phyloP scores from a whole-genome alignment of 306 rosid species.

The Vigna nakashimae region DNA sequence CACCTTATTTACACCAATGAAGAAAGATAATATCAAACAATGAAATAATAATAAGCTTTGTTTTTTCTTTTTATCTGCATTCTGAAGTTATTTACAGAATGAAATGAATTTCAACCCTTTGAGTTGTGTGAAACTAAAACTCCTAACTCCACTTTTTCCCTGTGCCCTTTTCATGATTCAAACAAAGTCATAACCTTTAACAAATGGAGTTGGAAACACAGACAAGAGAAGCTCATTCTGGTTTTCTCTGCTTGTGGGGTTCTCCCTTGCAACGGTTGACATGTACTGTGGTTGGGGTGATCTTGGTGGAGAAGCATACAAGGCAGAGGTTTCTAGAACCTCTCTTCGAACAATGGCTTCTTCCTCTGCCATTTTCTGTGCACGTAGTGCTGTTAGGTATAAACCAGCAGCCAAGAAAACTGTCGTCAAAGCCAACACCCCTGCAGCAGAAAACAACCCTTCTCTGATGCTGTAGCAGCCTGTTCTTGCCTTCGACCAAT shows the following conservation, averaged over 20 bases:
- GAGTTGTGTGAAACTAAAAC: not conserved
- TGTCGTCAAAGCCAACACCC: constrained; percentile 71
- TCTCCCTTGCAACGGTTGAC: constrained; percentile 64
- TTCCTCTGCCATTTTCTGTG: constrained; percentile 60
- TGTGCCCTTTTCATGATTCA: constrained; percentile 27
- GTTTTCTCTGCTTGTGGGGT: constrained; percentile 57
- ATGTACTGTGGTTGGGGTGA: constrained; percentile 61
- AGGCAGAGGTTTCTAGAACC: constrained; percentile 61
- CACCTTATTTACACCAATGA: no score
- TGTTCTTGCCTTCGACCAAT: constrained; percentile 70
- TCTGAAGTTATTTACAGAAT: constrained; percentile 21
- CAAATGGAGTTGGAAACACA: constrained; percentile 56
- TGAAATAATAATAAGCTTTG: no score
- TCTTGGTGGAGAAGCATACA: constrained; percentile 71
- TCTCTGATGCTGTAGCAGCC: constrained; percentile 63
- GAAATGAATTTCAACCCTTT: constrained; percentile 26
- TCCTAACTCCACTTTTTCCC: constrained; percentile 28
- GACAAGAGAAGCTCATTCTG: constrained; percentile 42
- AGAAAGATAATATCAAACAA: no score
- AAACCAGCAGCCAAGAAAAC: constrained; percentile 79
- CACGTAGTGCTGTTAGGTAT: constrained; percentile 72
- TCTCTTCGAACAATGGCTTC: constrained; percentile 60
- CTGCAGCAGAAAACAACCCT: constrained; percentile 83
- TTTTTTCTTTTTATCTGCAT: not conserved
- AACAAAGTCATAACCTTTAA: constrained; percentile 50